These are phyloP conservation scores for Articulospora tetracladia DNA, from an alignment of 495 filamentous ascomycete genomes.

Conservation along the genomic window DNA sequence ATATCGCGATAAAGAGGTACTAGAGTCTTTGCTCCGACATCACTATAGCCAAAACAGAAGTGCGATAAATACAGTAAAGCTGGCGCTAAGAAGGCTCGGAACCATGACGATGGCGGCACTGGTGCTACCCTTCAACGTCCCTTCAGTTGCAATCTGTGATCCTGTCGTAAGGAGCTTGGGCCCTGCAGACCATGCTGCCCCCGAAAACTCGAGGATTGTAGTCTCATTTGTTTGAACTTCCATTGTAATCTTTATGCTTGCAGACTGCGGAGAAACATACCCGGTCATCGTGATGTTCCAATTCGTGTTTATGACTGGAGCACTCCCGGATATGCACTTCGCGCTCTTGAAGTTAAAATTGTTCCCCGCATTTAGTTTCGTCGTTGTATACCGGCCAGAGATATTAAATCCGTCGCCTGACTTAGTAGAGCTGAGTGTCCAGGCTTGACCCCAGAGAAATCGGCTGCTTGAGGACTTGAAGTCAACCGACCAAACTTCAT, in stretches of 20 bases:
- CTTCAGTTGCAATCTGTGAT: background rate
- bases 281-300: background rate
- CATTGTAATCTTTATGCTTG: background rate
- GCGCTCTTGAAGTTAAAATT: background rate
- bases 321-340: background rate
- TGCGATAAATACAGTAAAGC: too few species aligned
- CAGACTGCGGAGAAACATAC: background rate
- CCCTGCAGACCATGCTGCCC: background rate
- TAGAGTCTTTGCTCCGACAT: too few species aligned
- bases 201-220: background rate
- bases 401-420: background rate
- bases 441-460: background rate
- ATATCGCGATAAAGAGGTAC: too few species aligned
- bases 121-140: background rate
- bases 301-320: background rate
- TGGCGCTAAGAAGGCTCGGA: too few species aligned
- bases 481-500: background rate
- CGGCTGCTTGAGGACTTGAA: background rate
- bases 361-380: background rate
- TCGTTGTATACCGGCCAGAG: background rate
- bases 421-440: background rate
- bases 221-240: background rate
- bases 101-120: too few species aligned
- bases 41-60: too few species aligned
- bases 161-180: background rate